phyloP scores from a whole-genome alignment of 139 green algal genomes.

The Chlamydomonas eustigma region DNA sequence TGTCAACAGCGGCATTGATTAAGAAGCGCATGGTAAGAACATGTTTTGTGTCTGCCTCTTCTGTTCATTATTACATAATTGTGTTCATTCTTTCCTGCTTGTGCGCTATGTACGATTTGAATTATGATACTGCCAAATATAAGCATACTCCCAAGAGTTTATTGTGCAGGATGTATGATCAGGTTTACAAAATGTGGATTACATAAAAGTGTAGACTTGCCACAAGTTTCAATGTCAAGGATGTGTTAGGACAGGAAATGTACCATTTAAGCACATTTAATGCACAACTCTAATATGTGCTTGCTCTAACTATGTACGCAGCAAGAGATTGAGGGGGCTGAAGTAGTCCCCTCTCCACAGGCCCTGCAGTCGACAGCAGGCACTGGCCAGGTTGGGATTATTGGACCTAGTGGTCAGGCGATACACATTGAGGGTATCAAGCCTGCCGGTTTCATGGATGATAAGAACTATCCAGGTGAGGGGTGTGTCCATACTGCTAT shows the following conservation, averaged over 20 bases:
- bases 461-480: slow-evolving; percentile 8
- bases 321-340: neutral
- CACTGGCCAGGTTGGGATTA: no score
- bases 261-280: neutral
- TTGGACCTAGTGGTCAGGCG: neutral
- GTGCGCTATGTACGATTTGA: neutral
- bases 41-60: neutral
- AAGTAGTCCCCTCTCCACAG: neutral
- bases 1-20: neutral
- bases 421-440: slow-evolving; percentile 11
- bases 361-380: neutral
- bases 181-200: neutral
- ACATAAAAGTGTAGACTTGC: neutral
- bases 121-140: neutral
- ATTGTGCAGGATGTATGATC: neutral
- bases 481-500: neutral
- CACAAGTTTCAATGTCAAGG: neutral
- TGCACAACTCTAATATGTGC: neutral
- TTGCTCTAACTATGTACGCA: neutral
- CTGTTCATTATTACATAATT: no score
- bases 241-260: neutral
- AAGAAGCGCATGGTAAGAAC: slow-evolving; percentile 2
- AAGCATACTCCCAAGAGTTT: neutral
- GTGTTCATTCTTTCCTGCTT: no score
- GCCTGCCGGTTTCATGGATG: slow-evolving; percentile 13